phyloP scores from a whole-genome alignment of 208 protist genomes.

The Leptomonas seymouri region DNA sequence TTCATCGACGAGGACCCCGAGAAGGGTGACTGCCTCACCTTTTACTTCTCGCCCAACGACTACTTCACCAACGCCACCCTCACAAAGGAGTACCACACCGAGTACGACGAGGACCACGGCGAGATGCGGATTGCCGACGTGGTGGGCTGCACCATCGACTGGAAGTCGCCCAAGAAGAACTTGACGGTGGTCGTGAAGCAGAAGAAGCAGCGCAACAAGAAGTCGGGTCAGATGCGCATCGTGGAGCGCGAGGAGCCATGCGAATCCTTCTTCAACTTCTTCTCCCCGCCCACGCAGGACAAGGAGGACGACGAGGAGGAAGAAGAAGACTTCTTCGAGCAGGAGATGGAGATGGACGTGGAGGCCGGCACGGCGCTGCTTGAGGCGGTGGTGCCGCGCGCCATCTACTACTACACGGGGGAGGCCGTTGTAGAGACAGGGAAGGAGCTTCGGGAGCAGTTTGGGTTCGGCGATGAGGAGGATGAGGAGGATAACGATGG shows the following conservation, averaged over 20 bases:
- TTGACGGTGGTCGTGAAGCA: constrained; percentile 83
- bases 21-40: constrained; percentile 83
- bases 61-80: constrained; percentile 91
- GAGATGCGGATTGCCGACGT: constrained; percentile 74
- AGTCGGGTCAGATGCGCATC: constrained; percentile 75
- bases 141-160: constrained; percentile 79
- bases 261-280: constrained; percentile 95
- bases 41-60: constrained; percentile 88
- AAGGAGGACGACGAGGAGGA: constrained; percentile 65
- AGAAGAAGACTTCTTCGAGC: constrained; percentile 56
- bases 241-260: constrained; percentile 84
- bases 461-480: constrained; percentile 38
- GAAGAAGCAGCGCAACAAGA: constrained; percentile 93
- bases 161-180: constrained; percentile 80
- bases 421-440: constrained; percentile 74
- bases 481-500: constrained; percentile 65
- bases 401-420: constrained; percentile 91
- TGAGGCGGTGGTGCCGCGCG: constrained; percentile 79
- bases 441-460: constrained; percentile 37
- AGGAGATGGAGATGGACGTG: constrained; percentile 81
- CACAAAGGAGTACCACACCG: constrained; percentile 91
- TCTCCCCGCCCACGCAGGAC: constrained; percentile 61
- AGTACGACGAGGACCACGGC: constrained; percentile 74
- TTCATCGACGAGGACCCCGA: constrained; percentile 54
- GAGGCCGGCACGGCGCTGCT: constrained; percentile 79